Evolutionary conservation across 2,329 filamentous ascomycete species (phyloP).

Genomic region (Fusarium circinatum): DNA sequence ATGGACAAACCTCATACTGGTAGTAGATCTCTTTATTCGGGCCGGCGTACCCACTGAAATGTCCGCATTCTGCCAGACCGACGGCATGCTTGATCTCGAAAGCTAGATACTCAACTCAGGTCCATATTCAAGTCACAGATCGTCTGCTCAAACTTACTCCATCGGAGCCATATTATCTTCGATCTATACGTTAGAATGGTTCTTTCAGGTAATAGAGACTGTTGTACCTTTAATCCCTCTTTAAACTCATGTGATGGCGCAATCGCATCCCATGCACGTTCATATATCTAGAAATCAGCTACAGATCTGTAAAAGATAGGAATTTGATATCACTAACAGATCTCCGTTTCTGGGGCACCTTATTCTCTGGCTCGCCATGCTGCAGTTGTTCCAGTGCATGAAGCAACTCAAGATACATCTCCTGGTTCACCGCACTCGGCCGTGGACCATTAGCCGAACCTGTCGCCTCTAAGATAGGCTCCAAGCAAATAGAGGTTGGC

Average conservation of each 20-base stretch:
- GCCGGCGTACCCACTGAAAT: neutral
- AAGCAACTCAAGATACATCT: neutral
- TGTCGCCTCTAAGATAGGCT: neutral
- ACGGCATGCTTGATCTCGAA: neutral
- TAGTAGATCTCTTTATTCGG: neutral
- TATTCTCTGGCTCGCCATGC: neutral
- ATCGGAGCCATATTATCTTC: neutral
- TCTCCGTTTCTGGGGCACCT: neutral
- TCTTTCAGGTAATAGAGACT: rapidly evolving
- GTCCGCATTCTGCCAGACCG: neutral
- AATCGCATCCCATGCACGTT: neutral
- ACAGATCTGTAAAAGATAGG: rapidly evolving
- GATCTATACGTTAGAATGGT: rapidly evolving
- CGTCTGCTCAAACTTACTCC: rapidly evolving
- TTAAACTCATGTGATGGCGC: neutral
- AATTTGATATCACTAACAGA: neutral
- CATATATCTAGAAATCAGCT: neutral
- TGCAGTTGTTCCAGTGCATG: neutral
- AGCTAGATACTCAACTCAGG: rapidly evolving
- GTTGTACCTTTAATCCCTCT: neutral
- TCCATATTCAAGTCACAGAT: neutral
- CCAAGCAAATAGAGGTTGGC: neutral
- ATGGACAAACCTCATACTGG: neutral
- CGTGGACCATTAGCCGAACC: neutral
- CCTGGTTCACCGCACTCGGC: neutral